These are phyloP conservation scores for Cyamopsis tetragonoloba DNA, from an alignment of 306 rosid species.

Conservation along the genomic window DNA sequence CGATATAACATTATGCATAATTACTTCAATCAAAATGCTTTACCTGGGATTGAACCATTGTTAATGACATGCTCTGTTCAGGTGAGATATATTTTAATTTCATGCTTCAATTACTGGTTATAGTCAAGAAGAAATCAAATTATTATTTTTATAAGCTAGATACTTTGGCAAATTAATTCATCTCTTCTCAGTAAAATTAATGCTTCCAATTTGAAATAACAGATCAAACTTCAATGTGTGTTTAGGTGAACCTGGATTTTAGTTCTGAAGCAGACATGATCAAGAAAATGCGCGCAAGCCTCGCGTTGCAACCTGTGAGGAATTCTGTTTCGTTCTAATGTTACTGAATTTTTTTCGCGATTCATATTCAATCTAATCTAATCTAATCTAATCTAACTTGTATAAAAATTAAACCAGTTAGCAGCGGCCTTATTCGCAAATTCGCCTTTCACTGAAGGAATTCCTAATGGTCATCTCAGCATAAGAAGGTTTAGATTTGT, in stretches of 20 bases:
- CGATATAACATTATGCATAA: conserved; percentile 31
- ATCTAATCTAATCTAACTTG: neutral
- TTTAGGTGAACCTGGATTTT: conserved; percentile 77
- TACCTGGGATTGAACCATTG: conserved; percentile 9
- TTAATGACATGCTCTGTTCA: conserved; percentile 37
- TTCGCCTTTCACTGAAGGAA: conserved; percentile 34
- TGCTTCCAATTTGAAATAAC: neutral
- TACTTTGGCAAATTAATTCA: neutral
- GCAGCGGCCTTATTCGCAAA: conserved; percentile 48
- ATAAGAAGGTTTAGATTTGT: conserved; percentile 24
- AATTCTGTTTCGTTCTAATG: neutral
- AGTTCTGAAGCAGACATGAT: conserved; percentile 83
- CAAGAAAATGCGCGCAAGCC: conserved; percentile 66
- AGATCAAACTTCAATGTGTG: neutral
- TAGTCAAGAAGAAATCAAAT: neutral
- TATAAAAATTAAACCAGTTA: conserved; percentile 41
- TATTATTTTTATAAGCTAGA: neutral
- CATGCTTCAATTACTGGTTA: neutral
- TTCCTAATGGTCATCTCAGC: conserved; percentile 59
- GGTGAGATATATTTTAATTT: conserved; percentile 14
- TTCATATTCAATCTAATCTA: too few relatives aligned
- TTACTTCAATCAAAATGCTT: conserved; percentile 16
- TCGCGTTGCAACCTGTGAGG: conserved; percentile 83
- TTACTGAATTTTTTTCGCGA: neutral
- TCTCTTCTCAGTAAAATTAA: neutral